Evolutionary conservation across 2,329 filamentous ascomycete species (phyloP).

Genomic region (Diplodia intermedia): DNA sequence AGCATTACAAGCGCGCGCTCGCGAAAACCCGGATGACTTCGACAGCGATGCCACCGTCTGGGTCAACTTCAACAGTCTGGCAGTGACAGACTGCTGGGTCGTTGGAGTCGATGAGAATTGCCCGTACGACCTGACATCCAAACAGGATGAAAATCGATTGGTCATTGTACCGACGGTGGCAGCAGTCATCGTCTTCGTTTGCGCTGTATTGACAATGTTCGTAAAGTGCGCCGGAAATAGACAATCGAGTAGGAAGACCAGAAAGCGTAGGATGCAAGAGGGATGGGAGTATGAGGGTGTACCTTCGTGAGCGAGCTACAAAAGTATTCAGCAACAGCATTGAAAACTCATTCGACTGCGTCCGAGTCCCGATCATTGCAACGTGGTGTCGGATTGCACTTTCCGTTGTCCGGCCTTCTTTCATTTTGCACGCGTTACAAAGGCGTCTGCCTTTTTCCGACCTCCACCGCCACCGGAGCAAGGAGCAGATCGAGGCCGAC

Average conservation of each 20-base stretch:
- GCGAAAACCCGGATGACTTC: constrained; percentile 38
- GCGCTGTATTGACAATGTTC: constrained; percentile 67
- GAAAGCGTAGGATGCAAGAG: constrained; percentile 55
- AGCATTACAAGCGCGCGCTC: constrained; percentile 38
- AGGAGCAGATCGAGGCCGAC: background rate
- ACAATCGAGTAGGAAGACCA: constrained; percentile 58
- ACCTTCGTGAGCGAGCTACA: constrained; percentile 46
- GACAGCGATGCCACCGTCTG: constrained; percentile 51
- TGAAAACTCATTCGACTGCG: background rate
- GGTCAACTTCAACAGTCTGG: constrained; percentile 68
- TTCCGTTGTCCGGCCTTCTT: background rate
- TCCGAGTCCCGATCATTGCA: background rate
- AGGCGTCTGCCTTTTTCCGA: background rate
- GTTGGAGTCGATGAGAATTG: constrained; percentile 62
- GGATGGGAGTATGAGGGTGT: constrained; percentile 75
- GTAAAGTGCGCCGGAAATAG: constrained; percentile 70
- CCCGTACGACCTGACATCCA: constrained; percentile 60
- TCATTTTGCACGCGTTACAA: background rate
- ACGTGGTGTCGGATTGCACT: background rate
- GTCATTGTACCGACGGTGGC: constrained; percentile 69
- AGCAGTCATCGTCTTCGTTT: constrained; percentile 66
- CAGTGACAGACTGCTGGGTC: constrained; percentile 66
- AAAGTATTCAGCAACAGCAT: no score
- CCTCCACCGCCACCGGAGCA: background rate
- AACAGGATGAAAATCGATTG: constrained; percentile 53